phyloP scores from a whole-genome alignment of 768 basidiomycete genomes.

The Leccinum rimulosum region DNA sequence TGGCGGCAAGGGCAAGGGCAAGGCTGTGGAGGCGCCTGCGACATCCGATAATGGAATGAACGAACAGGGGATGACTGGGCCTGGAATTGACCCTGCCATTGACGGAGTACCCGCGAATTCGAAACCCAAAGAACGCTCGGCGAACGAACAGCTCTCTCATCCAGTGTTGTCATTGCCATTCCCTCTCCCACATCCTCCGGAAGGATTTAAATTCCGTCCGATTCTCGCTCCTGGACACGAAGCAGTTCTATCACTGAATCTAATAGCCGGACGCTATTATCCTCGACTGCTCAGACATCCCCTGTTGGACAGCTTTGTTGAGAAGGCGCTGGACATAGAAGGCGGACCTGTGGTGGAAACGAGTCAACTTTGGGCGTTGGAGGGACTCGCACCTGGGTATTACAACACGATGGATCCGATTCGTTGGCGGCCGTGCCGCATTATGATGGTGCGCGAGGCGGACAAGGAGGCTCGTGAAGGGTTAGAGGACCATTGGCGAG shows the following conservation, averaged over 20 bases:
- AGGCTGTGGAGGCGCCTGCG: constrained; percentile 26
- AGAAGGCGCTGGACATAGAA: constrained; percentile 38
- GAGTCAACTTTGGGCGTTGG: constrained; percentile 66
- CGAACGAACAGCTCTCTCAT: constrained; percentile 36
- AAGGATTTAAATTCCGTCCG: constrained; percentile 66
- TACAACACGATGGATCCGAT: constrained; percentile 71
- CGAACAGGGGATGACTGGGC: constrained; percentile 7
- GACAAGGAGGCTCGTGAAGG: constrained; percentile 45
- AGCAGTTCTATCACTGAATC: constrained; percentile 61
- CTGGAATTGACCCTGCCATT: constrained; percentile 19
- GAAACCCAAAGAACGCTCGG: constrained; percentile 16
- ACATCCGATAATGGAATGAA: constrained; percentile 5
- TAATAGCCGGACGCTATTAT: constrained; percentile 82
- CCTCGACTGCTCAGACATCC: constrained; percentile 68
- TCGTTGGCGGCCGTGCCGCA: constrained; percentile 49
- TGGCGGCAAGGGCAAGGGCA: constrained; percentile 32
- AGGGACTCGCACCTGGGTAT: constrained; percentile 65
- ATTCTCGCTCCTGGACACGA: constrained; percentile 63
- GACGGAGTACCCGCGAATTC: constrained; percentile 12
- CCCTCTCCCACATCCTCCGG: constrained; percentile 61
- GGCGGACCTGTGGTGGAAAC: constrained; percentile 38
- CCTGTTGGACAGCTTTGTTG: constrained; percentile 43
- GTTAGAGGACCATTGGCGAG: constrained; percentile 40
- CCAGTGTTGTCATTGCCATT: constrained; percentile 34
- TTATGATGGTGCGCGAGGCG: constrained; percentile 62